A percentile compares a stretch with the other conserved stretches of the same genome.
phyloP scores from a whole-genome alignment of 257 asterid species.

The Solanum chiquidenum region DNA sequence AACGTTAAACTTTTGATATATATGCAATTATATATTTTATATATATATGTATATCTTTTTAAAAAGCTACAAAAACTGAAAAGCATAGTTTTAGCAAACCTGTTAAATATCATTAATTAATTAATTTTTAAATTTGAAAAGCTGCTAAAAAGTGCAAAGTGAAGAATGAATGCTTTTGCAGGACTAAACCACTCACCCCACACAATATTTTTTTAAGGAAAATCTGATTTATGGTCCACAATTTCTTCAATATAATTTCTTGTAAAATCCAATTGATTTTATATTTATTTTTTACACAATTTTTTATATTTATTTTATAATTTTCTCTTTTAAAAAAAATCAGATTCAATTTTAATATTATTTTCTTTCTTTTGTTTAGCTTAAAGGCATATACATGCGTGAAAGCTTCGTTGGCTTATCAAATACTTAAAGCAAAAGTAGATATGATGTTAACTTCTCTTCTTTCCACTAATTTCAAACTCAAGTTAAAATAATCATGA shows the following conservation, averaged over 20 bases:
- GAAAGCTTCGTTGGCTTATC: constrained; percentile 6
- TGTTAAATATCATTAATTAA: background rate
- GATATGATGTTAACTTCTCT: background rate
- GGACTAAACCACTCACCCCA: background rate
- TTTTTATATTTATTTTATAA: background rate
- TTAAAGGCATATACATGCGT: constrained; percentile 5
- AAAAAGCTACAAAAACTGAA: background rate
- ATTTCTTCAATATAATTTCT: background rate
- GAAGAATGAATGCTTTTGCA: background rate
- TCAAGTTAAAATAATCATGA: background rate
- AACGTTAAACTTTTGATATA: background rate
- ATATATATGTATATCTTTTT: background rate
- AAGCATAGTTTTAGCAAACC: background rate
- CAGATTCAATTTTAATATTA: background rate
- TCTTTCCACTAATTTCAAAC: background rate
- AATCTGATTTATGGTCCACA: background rate
- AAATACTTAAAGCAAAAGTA: constrained; percentile 6
- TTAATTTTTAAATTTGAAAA: background rate
- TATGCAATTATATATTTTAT: background rate
- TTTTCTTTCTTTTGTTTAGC: background rate
- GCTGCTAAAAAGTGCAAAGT: background rate
- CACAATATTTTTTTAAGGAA: background rate
- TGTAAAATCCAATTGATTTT: background rate
- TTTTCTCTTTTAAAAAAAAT: background rate
- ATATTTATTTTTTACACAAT: background rate